Percentiles rank a stretch among this genome's conserved stretches.
Evolutionary conservation across 2,329 filamentous ascomycete species (phyloP).

Genomic region (Capronia americana): DNA sequence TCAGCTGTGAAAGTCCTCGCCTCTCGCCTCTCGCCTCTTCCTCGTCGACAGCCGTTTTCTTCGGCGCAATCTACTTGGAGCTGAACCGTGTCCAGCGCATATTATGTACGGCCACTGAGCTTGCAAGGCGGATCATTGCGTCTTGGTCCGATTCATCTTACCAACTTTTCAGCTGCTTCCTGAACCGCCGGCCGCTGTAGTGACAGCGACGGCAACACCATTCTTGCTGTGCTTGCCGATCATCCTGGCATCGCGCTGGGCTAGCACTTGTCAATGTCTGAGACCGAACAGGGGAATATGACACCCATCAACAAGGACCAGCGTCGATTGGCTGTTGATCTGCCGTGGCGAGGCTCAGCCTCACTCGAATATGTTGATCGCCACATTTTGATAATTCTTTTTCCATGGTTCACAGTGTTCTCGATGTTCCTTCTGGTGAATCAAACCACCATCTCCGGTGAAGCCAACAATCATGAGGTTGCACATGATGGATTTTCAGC

Average conservation of each 20-base stretch:
- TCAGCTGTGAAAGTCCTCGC: neutral
- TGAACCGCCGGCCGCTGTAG: neutral
- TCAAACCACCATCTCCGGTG: neutral
- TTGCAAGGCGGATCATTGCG: neutral
- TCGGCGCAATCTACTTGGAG: neutral
- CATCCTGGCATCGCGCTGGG: neutral
- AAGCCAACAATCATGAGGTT: neutral
- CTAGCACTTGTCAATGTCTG: neutral
- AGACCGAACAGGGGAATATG: neutral
- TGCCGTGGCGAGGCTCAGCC: neutral
- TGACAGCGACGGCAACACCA: neutral
- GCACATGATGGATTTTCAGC: neutral
- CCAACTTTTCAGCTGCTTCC: neutral
- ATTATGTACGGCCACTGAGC: neutral
- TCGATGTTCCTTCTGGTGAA: neutral
- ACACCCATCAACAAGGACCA: neutral
- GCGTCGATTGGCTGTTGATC: neutral
- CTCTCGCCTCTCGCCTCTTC: neutral
- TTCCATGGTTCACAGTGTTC: neutral
- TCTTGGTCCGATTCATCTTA: neutral
- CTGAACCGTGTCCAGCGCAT: neutral
- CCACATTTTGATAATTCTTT: neutral
- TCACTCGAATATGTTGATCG: neutral
- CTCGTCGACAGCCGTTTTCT: neutral
- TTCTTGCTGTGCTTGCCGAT: neutral